These are phyloP conservation scores for Elsinoe australis DNA, from an alignment of 2,329 filamentous ascomycete genomes.

Conservation along the genomic window DNA sequence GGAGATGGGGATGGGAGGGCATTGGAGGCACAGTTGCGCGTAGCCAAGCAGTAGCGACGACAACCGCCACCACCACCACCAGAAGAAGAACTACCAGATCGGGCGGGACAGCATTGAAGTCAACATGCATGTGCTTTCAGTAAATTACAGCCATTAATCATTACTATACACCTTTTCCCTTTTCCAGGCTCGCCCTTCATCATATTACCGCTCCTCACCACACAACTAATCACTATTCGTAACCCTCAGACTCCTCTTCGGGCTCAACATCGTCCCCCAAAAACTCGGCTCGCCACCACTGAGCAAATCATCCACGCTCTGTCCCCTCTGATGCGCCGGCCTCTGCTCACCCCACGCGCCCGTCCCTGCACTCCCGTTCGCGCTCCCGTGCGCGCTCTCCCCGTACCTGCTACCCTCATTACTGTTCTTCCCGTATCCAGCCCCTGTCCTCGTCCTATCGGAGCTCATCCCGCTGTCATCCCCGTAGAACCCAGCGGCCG, in stretches of 20 bases:
- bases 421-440: background rate
- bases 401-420: background rate
- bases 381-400: background rate
- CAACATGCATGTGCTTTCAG: no score
- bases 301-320: slow-evolving; percentile 51
- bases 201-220: background rate
- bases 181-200: no score
- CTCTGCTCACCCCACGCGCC: slow-evolving; percentile 24
- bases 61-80: no score
- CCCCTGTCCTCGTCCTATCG: slow-evolving; percentile 20
- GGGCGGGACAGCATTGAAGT: no score
- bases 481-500: slow-evolving; percentile 25
- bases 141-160: no score
- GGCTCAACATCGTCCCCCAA: slow-evolving; percentile 58
- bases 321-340: slow-evolving; percentile 37
- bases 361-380: background rate
- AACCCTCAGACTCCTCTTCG: slow-evolving; percentile 59
- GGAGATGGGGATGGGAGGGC: no score
- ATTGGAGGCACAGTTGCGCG: no score
- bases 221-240: slow-evolving; percentile 50
- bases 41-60: no score
- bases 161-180: no score
- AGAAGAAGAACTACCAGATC: no score
- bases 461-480: slow-evolving; percentile 21
- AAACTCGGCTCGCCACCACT: slow-evolving; percentile 61